phyloP scores from a whole-genome alignment of 2,329 filamentous ascomycete genomes.

The Bipolaris cookei region DNA sequence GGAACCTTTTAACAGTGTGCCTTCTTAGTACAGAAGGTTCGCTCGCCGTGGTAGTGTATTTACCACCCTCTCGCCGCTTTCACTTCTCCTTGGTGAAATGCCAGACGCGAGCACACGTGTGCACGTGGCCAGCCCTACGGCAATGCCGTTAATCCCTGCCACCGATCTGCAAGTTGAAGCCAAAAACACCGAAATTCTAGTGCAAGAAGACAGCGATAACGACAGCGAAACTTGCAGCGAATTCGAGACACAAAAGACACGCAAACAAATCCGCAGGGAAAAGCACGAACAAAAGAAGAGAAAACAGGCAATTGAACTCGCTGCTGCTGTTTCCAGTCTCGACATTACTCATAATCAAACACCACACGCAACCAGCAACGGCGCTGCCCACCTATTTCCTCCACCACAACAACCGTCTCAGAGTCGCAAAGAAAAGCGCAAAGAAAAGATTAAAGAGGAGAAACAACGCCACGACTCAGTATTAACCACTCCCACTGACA shows the following conservation, averaged over 20 bases:
- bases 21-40: neutral
- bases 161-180: slow-evolving; percentile 22
- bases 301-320: slow-evolving; percentile 1
- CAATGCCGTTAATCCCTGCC: slow-evolving; percentile 26
- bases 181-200: slow-evolving; percentile 28
- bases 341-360: slow-evolving; percentile 1
- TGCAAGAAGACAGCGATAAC: slow-evolving; percentile 11
- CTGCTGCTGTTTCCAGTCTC: neutral
- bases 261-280: slow-evolving; percentile 34
- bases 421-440: slow-evolving; percentile 37
- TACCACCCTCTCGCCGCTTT: neutral
- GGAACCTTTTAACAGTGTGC: neutral
- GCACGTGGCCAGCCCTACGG: slow-evolving; percentile 39
- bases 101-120: slow-evolving; percentile 42
- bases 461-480: slow-evolving; percentile 20
- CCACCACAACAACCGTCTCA: slow-evolving; percentile 2
- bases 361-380: neutral
- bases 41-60: neutral
- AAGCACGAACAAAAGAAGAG: slow-evolving; percentile 21
- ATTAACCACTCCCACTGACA: slow-evolving; percentile 27
- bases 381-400: slow-evolving; percentile 4
- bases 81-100: slow-evolving; percentile 16
- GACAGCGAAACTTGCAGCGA: slow-evolving; percentile 8
- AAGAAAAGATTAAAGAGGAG: slow-evolving; percentile 29
- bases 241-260: slow-evolving; percentile 15